A percentile compares a stretch with the other conserved stretches of the same genome.
Evolutionary conservation across 768 basidiomycete species (phyloP).

Genomic region (Xerocomellus dryophilus): DNA sequence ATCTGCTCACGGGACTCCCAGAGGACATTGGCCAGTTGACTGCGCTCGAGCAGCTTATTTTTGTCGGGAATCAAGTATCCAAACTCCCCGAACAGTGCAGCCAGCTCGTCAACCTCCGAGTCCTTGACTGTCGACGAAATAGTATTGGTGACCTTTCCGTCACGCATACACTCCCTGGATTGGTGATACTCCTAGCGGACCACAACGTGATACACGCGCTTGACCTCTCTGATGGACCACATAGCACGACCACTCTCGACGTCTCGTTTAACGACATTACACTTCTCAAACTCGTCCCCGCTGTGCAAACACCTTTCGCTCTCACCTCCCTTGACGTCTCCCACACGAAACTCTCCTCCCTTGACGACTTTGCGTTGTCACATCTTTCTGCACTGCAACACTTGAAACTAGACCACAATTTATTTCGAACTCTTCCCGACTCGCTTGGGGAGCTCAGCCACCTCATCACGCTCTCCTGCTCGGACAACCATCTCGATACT

Average conservation of each 20-base stretch:
- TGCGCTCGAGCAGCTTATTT: constrained; percentile 66
- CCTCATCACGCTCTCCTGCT: constrained; percentile 75
- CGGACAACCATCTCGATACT: constrained; percentile 82
- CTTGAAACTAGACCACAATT: constrained; percentile 82
- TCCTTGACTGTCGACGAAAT: constrained; percentile 87
- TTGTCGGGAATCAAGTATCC: constrained; percentile 83
- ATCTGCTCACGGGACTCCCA: constrained; percentile 78
- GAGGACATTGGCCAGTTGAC: constrained; percentile 70
- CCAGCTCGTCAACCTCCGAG: constrained; percentile 55
- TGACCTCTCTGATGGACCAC: constrained; percentile 71
- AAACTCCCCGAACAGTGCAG: constrained; percentile 62
- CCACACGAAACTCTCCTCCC: constrained; percentile 78
- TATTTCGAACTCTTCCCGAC: constrained; percentile 81
- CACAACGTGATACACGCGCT: constrained; percentile 81
- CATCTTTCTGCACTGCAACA: constrained; percentile 69
- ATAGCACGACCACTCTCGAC: constrained; percentile 56
- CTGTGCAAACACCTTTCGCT: constrained; percentile 44
- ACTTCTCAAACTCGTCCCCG: constrained; percentile 59
- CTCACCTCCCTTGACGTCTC: constrained; percentile 84
- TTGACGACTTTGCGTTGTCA: constrained; percentile 70
- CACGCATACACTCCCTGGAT: constrained; percentile 63
- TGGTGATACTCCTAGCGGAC: constrained; percentile 71
- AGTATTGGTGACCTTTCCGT: constrained; percentile 70
- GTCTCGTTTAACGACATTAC: constrained; percentile 90
- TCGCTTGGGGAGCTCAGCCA: constrained; percentile 69